Base-by-base conservation (phyloP, 2,329 filamentous ascomycete genomes). In the Diaporthe caulivora region DNA sequence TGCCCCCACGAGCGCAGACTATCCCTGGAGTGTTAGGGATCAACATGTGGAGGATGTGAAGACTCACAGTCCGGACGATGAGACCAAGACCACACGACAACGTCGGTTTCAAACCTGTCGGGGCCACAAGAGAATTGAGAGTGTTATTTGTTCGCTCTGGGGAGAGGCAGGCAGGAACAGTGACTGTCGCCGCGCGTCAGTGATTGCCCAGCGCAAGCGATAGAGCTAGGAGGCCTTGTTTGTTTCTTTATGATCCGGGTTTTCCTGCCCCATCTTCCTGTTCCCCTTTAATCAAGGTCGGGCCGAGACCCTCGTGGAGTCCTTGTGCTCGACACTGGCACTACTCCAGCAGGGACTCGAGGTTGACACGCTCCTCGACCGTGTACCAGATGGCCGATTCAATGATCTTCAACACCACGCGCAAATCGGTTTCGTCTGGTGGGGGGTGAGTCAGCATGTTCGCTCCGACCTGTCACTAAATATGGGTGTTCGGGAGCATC, bases 311-410 rank as follows among this genome's bases (percentile, higher is more conserved):
- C 44, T 29, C 31, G 2, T 5, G n/a, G 21, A 24, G 11, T 17
- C 18, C 2, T 21, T 1, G 47, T n/a, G 55, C 49, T 51, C 18
- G 26, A 21, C 31, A 62, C 26, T 26, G 44, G 7, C 11, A 9
- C 69, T 72, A 55, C 34, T 60, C 18, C 31, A 70, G 37, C 62
- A 75, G 72, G 47, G 69, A 58, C 42, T 74, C 72, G 42, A 75
- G 70, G 55, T 75, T 70, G 26, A 74, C 74, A 34, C 72, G 72
- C 40, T 75, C 74, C 72, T 75, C 74, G 53, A 83, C 83, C 6
- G 87, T 87, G 77, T 88, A 95, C 90, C 92, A 96, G 29, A 92
- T 90, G 5, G 92, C 93, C 3, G 94, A 94, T 77, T 91, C 89
- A 72, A 97, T 90, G 76, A 97, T 93, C 76, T 86, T 85, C 80